These are phyloP conservation scores for Entoloma clypeatum DNA, from an alignment of 1,284 basidiomycete species.

Conservation along the genomic window DNA sequence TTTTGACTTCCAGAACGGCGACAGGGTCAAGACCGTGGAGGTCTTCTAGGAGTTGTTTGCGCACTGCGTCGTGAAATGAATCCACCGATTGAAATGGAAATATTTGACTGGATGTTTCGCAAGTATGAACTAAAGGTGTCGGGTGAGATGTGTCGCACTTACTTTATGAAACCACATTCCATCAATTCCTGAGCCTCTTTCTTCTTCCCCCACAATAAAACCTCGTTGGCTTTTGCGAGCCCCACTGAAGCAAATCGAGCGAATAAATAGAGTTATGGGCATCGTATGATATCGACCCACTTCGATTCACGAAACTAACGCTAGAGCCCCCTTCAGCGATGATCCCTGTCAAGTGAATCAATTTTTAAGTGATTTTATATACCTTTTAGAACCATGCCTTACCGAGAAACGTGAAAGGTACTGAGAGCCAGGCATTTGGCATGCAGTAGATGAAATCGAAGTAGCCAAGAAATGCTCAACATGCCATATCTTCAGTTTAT, in stretches of 20 bases:
- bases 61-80: slow-evolving; percentile 52
- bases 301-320: slow-evolving; percentile 61
- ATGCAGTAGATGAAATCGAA: slow-evolving; percentile 74
- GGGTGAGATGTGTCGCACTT: slow-evolving; percentile 12
- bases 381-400: slow-evolving; percentile 1
- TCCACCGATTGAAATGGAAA: slow-evolving; percentile 50
- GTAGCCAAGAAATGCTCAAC: slow-evolving; percentile 60
- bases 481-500: too few relatives aligned
- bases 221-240: slow-evolving; percentile 62
- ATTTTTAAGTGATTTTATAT: background rate
- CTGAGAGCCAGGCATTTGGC: slow-evolving; percentile 56
- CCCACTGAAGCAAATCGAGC: slow-evolving; percentile 46
- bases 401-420: slow-evolving; percentile 71
- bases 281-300: slow-evolving; percentile 32
- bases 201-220: slow-evolving; percentile 65
- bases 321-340: slow-evolving; percentile 64
- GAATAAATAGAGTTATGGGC: background rate
- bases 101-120: slow-evolving; percentile 45
- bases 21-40: slow-evolving; percentile 52
- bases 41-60: slow-evolving; percentile 45
- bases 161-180: slow-evolving; percentile 66
- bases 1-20: slow-evolving; percentile 51
- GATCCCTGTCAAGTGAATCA: slow-evolving; percentile 40
- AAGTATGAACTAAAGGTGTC: slow-evolving; percentile 4
- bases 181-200: slow-evolving; percentile 56